Conservation (phyloP, 2,329 filamentous ascomycete genomes). For the Exophiala spinifera region DNA sequence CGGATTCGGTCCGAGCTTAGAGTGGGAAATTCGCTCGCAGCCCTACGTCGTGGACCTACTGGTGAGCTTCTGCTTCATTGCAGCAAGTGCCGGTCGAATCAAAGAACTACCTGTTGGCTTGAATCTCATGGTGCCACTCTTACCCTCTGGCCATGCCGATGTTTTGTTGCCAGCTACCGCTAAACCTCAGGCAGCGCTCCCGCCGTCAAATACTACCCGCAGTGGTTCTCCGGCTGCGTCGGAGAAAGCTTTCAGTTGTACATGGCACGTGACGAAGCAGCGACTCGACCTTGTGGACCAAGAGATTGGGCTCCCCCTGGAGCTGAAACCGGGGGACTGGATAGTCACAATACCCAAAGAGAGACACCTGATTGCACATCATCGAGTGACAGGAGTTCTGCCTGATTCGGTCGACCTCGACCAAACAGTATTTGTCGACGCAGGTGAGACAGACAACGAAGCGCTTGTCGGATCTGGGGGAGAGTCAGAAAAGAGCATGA, state of each 20-base stretch:
- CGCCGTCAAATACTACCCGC: background rate
- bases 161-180: background rate
- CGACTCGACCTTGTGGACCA: background rate
- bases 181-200: background rate
- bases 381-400: conserved; percentile 14
- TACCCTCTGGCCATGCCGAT: background rate
- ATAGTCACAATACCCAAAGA: conserved; percentile 8
- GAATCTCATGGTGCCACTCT: conserved; percentile 50
- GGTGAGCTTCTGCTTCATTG: conserved; percentile 73
- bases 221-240: background rate
- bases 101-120: conserved; percentile 58
- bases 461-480: too few relatives aligned
- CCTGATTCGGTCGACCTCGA: conserved; percentile 13
- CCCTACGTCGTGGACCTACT: conserved; percentile 82
- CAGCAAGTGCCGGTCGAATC: conserved; percentile 44
- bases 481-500: background rate
- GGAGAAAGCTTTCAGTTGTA: background rate
- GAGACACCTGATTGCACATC: conserved; percentile 2
- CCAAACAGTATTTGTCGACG: conserved; percentile 1
- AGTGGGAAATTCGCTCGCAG: conserved; percentile 76
- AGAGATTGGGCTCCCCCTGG: background rate
- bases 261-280: background rate
- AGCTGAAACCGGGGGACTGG: conserved; percentile 22
- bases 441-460: too few relatives aligned
- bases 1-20: conserved; percentile 80